Conservation (phyloP, 208 protist species). For the Acanthamoeba sp. region DNA sequence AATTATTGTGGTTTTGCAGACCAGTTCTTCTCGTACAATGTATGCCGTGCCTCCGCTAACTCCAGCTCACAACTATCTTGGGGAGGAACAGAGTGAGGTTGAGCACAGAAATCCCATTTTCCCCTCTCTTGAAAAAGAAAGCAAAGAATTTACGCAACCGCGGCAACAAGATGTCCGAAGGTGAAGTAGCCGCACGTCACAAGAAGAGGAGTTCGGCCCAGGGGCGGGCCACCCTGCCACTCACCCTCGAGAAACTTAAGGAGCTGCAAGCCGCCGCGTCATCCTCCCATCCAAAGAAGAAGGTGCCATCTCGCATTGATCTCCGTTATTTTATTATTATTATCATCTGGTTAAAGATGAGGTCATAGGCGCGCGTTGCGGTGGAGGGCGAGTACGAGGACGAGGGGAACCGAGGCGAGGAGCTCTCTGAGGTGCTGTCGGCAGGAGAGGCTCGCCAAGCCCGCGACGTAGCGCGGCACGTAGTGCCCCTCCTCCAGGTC, state of each 20-base stretch:
- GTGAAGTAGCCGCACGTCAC: neutral
- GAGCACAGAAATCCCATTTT: too few species aligned
- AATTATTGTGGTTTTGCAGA: too few species aligned
- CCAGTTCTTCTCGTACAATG: too few species aligned
- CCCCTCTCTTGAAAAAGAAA: too few species aligned
- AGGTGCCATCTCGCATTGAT: neutral
- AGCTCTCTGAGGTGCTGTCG: constrained; percentile 36
- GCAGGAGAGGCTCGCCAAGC: neutral
- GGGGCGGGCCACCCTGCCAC: constrained; percentile 27
- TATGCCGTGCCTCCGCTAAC: too few species aligned
- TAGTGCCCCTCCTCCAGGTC: neutral
- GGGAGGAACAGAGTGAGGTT: too few species aligned
- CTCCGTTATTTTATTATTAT: neutral
- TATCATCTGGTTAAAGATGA: too few species aligned
- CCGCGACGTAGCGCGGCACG: neutral
- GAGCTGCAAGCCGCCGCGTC: constrained; percentile 38
- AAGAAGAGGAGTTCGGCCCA: constrained; percentile 56
- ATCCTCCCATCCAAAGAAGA: constrained; percentile 35
- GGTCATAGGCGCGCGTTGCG: neutral
- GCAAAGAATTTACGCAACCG: too few species aligned
- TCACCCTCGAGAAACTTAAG: constrained; percentile 68
- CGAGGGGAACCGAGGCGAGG: constrained; percentile 20
- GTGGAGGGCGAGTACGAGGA: constrained; percentile 32
- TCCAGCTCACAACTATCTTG: too few species aligned
- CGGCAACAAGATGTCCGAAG: constrained; percentile 32